phyloP scores from a whole-genome alignment of 306 rosid species.

The Comarum palustre region DNA sequence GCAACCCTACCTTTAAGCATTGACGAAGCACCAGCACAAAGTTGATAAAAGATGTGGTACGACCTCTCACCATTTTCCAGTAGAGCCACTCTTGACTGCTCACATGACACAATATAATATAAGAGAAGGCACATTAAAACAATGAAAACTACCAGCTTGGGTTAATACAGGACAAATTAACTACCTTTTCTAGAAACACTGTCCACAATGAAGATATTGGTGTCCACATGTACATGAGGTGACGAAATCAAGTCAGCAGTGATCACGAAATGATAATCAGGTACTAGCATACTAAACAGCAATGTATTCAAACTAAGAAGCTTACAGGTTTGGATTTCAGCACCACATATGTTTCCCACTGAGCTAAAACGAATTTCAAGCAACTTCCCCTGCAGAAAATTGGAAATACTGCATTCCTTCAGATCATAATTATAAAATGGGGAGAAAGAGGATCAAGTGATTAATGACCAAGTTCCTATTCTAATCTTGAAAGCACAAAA shows the following conservation, averaged over 20 bases:
- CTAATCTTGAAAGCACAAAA: conserved; percentile 15
- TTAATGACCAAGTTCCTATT: conserved; percentile 4
- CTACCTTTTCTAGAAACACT: conserved; percentile 94
- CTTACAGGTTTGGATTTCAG: conserved; percentile 88
- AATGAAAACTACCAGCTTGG: conserved; percentile 23
- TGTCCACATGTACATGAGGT: conserved; percentile 36
- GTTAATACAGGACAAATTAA: conserved; percentile 25
- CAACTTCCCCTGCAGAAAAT: conserved; percentile 76
- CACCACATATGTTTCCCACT: conserved; percentile 73
- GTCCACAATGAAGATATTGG: conserved; percentile 28
- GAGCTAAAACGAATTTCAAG: conserved; percentile 76
- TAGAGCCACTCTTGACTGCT: conserved; percentile 91
- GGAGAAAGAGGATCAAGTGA: neutral
- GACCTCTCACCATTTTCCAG: conserved; percentile 72
- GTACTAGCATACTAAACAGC: conserved; percentile 20
- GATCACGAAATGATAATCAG: conserved; percentile 14
- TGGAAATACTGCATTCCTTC: conserved; percentile 17
- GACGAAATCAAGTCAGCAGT: conserved; percentile 45
- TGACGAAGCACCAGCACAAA: conserved; percentile 82
- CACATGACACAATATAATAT: conserved; percentile 29
- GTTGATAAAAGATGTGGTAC: conserved; percentile 89
- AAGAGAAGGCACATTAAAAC: conserved; percentile 32
- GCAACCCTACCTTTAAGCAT: conserved; percentile 62
- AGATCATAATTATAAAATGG: conserved; percentile 17
- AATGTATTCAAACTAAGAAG: conserved; percentile 25